Conservation (phyloP, 2,329 filamentous ascomycete species). For the Pseudogymnoascus sp. region DNA sequence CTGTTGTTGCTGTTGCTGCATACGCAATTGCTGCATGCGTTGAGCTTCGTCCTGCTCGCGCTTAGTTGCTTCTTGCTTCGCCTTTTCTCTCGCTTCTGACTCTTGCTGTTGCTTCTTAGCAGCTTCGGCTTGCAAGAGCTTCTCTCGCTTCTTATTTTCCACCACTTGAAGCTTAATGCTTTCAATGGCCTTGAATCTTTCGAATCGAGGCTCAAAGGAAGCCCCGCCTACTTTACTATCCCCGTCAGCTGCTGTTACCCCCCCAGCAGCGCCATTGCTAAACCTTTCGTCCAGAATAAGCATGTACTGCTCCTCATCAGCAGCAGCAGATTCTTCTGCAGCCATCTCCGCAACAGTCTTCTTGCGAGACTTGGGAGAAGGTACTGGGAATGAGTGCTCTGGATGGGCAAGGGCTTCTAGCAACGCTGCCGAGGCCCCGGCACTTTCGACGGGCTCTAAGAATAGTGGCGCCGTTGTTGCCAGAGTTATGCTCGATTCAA, state of each 20-base stretch:
- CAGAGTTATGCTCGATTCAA: constrained; percentile 68
- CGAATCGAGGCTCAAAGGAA: constrained; percentile 80
- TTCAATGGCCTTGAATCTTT: constrained; percentile 84
- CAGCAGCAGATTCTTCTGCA: constrained; percentile 85
- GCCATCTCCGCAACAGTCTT: constrained; percentile 90
- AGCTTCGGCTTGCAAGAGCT: constrained; percentile 50
- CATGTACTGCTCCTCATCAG: constrained; percentile 87
- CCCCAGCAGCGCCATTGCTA: constrained; percentile 50
- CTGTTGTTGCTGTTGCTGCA: constrained; percentile 26
- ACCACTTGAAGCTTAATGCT: constrained; percentile 72
- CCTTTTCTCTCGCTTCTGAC: constrained; percentile 40
- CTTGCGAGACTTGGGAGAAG: constrained; percentile 82
- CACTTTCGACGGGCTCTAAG: constrained; percentile 65
- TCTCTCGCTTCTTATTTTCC: constrained; percentile 70
- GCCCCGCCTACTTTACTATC: constrained; percentile 64
- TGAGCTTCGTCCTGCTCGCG: constrained; percentile 30
- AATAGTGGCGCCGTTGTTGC: constrained; percentile 67
- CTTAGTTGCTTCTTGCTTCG: constrained; percentile 25
- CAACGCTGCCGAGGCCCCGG: constrained; percentile 62
- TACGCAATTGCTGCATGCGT: constrained; percentile 16
- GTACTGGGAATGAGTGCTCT: constrained; percentile 66
- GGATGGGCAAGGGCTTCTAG: constrained; percentile 68
- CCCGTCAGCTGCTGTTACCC: constrained; percentile 53
- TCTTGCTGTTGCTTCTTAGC: constrained; percentile 41
- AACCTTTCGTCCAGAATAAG: constrained; percentile 82